These are phyloP conservation scores for Picea sitchensis DNA, from an alignment of 75 land plant genomes.

Conservation along the genomic window DNA sequence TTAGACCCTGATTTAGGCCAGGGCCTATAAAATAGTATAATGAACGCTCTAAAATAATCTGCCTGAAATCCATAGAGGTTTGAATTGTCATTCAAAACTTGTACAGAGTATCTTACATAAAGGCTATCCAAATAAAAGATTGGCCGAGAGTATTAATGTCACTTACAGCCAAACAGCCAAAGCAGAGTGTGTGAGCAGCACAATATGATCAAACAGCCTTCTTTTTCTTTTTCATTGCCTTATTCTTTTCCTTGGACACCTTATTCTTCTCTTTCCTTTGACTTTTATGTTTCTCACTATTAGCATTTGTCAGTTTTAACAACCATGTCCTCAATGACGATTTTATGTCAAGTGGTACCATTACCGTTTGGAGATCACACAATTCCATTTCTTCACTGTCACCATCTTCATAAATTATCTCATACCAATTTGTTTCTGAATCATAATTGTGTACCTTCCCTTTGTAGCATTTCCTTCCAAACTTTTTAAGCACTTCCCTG, in stretches of 20 bases:
- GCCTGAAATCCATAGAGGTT: background rate
- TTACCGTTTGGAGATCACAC: conserved; percentile 56
- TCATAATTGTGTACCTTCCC: conserved; percentile 58
- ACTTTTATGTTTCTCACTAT: background rate
- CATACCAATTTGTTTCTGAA: conserved; percentile 67
- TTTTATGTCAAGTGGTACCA: conserved; percentile 55
- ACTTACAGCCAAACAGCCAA: conserved; percentile 9
- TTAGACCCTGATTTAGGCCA: background rate
- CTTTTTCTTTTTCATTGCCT: conserved; percentile 1
- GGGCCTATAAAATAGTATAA: background rate
- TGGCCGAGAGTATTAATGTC: background rate
- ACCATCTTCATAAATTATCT: conserved; percentile 86
- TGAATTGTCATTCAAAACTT: background rate
- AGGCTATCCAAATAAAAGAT: background rate
- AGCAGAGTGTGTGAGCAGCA: background rate
- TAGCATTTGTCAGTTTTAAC: background rate
- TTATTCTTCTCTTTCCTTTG: background rate
- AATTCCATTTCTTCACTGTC: conserved; percentile 82
- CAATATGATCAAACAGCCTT: background rate
- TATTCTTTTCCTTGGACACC: background rate
- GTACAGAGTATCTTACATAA: background rate
- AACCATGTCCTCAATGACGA: conserved; percentile 25
- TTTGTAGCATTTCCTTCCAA: conserved; percentile 38
- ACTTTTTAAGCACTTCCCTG: conserved; percentile 53
- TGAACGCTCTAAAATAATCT: background rate